These are phyloP conservation scores for Fusarium xyrophilum DNA, from an alignment of 2,329 filamentous ascomycete species.

Conservation along the genomic window DNA sequence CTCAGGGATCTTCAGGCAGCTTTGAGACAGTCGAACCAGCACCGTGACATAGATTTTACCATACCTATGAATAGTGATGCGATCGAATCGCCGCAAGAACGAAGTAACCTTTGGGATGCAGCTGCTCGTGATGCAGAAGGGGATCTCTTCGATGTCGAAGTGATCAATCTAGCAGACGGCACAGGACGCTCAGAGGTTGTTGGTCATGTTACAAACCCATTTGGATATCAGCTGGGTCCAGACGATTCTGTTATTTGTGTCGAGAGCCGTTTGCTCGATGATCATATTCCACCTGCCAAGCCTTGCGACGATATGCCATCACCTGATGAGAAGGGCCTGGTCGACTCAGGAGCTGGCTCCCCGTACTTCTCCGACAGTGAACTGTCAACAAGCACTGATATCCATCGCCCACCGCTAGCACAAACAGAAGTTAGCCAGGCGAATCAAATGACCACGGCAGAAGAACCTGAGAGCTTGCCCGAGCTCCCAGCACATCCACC, in stretches of 20 bases:
- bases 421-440: neutral
- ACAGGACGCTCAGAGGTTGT: constrained; percentile 41
- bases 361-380: constrained; percentile 35
- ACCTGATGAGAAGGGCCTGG: neutral
- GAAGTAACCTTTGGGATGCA: constrained; percentile 70
- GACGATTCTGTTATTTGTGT: neutral
- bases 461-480: neutral
- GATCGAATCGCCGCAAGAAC: constrained; percentile 44
- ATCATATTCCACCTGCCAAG: constrained; percentile 33
- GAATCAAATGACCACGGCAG: neutral
- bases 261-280: neutral
- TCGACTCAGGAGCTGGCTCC: constrained; percentile 6
- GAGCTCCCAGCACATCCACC: constrained; percentile 7
- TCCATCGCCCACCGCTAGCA: neutral
- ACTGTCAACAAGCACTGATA: constrained; percentile 24
- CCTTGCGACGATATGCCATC: constrained; percentile 38
- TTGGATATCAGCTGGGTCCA: constrained; percentile 46
- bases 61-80: constrained; percentile 50
- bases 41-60: constrained; percentile 50
- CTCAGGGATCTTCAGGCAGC: constrained; percentile 68
- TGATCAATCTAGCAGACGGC: constrained; percentile 63
- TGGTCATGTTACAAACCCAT: constrained; percentile 46
- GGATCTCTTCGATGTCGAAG: constrained; percentile 67
- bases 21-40: constrained; percentile 63
- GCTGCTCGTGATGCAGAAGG: constrained; percentile 72